These are phyloP conservation scores for Rhodotorula sp. DNA, from an alignment of 1,284 basidiomycete genomes.

Conservation along the genomic window DNA sequence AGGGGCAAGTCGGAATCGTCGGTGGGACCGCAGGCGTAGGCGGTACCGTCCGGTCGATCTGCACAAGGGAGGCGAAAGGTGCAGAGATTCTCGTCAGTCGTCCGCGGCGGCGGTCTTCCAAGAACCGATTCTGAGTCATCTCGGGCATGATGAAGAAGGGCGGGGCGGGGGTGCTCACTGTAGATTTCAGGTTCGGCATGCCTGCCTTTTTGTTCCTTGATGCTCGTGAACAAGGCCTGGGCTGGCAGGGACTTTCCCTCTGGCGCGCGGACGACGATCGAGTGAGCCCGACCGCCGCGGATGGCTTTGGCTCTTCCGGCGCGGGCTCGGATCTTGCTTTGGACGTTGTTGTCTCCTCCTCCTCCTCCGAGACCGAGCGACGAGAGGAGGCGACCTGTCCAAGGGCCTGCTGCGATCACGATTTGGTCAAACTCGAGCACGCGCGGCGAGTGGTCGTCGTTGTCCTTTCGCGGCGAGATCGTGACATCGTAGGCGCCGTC, in stretches of 20 bases:
- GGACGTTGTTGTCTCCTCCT: no score
- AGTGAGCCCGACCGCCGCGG: conserved; percentile 55
- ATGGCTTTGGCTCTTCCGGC: conserved; percentile 40
- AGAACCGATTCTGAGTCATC: not conserved
- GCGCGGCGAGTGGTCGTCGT: conserved; percentile 7
- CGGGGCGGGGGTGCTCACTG: conserved; percentile 11
- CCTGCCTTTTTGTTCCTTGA: conserved; percentile 53
- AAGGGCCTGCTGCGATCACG: conserved; percentile 78
- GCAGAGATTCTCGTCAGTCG: not conserved
- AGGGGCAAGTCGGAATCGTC: conserved; percentile 45
- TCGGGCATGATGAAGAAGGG: no score
- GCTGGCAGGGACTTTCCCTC: conserved; percentile 44
- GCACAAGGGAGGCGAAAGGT: conserved; percentile 31
- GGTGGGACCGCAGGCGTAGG: conserved; percentile 51
- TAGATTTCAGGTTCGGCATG: conserved; percentile 55
- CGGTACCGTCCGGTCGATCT: conserved; percentile 50
- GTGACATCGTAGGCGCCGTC: conserved; percentile 23
- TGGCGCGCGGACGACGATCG: conserved; percentile 51
- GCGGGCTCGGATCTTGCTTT: not conserved
- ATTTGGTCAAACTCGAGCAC: conserved; percentile 51
- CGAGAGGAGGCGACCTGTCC: conserved; percentile 66
- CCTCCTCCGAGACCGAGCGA: conserved; percentile 54
- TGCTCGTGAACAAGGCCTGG: conserved; percentile 57
- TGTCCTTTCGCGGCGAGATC: conserved; percentile 29
- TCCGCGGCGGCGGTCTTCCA: no score